phyloP scores from a whole-genome alignment of 106 monocot species.

The Dioscorea zingiberensis region DNA sequence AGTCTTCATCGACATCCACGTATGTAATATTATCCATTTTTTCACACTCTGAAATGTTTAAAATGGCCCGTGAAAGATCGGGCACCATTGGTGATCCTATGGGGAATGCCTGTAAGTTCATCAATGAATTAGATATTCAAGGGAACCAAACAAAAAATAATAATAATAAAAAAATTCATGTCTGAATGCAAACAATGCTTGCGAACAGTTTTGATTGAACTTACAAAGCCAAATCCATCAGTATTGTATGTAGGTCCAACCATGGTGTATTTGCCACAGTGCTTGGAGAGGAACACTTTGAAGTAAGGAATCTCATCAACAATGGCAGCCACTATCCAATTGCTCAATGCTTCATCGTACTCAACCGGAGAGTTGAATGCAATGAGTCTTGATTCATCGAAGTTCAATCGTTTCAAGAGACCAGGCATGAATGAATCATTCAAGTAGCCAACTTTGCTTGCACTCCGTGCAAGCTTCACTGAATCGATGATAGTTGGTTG shows the following conservation, averaged over 20 bases:
- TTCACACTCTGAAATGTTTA: constrained; percentile 19
- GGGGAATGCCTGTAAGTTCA: constrained; percentile 15
- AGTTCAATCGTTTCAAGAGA: constrained; percentile 3
- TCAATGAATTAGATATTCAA: too few relatives aligned
- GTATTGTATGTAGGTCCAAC: neutral
- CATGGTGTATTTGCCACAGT: constrained; percentile 31
- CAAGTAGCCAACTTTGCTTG: constrained; percentile 46
- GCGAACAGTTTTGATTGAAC: neutral
- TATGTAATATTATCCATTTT: constrained; percentile 16
- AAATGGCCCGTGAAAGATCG: constrained; percentile 25
- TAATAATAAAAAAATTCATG: neutral
- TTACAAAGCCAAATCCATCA: constrained; percentile 40
- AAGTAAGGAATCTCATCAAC: constrained; percentile 40
- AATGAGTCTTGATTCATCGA: constrained; percentile 7
- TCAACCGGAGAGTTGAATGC: constrained; percentile 13
- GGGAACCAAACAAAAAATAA: neutral
- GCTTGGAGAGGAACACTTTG: constrained; percentile 25
- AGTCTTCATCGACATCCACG: constrained; percentile 12
- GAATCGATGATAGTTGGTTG: constrained; percentile 43
- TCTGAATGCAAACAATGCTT: neutral
- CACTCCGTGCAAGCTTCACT: constrained; percentile 32
- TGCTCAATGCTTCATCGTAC: constrained; percentile 16
- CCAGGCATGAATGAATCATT: constrained; percentile 14
- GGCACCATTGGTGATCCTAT: constrained; percentile 23
- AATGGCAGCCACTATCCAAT: constrained; percentile 30